Evolutionary conservation across 352 stramenopile species (phyloP).

Genomic region (Blastocystis sp.): DNA sequence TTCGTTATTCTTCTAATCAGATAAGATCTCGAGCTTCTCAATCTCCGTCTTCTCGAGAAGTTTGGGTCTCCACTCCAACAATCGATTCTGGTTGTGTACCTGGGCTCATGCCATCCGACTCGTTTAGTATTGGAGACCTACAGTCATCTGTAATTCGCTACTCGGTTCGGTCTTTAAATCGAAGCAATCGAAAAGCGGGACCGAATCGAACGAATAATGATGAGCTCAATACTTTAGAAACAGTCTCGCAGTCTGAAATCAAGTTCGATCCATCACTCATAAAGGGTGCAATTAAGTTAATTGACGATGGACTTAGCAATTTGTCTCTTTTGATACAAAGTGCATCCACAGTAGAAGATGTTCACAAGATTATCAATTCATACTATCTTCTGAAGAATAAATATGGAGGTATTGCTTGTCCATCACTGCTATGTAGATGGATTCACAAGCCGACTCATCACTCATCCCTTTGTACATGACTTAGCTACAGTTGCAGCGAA

Average conservation of each 20-base stretch:
- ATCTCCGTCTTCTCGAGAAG: neutral
- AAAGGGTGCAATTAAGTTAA: neutral
- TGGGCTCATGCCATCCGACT: neutral
- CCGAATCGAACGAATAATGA: neutral
- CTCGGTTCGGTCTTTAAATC: neutral
- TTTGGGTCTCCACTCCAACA: neutral
- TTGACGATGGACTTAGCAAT: neutral
- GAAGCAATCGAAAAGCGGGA: too few relatives aligned
- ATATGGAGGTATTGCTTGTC: neutral
- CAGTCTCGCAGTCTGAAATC: too few relatives aligned
- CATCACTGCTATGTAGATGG: neutral
- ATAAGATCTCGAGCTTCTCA: neutral
- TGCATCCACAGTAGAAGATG: neutral
- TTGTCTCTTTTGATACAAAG: neutral
- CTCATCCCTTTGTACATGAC: neutral
- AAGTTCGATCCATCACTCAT: neutral
- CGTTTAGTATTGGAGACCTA: neutral
- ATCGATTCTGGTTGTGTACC: neutral
- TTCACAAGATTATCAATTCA: neutral
- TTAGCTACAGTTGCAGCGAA: neutral
- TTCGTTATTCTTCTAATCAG: too few relatives aligned
- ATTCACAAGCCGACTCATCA: neutral
- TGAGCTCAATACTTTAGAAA: neutral
- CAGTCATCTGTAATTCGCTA: neutral
- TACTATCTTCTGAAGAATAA: neutral